Base-by-base conservation (phyloP, 225 moss, liverwort and hornwort species). In the Asterella californica region DNA sequence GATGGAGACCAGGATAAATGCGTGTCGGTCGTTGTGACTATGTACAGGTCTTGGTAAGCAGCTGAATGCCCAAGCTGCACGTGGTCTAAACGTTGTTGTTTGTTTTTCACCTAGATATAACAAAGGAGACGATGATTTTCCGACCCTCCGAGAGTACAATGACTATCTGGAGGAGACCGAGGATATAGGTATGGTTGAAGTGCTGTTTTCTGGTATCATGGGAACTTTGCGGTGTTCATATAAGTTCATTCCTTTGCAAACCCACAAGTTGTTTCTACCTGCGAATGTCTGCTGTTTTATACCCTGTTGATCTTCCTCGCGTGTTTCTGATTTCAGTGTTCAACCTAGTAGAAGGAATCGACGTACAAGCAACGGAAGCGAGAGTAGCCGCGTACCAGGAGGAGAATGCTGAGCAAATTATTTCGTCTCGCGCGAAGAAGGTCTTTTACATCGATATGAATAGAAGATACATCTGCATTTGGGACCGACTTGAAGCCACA, bases 121-220 rank as follows among this genome's bases (percentile, higher is more conserved):
- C 79, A 94, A 90, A 85, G 74, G 89, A 45, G 90, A 87, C 79
- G 97, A 99, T 0, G 97, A 94, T 75, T 94, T 97, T 76, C 88
- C 92, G 24, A 81, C 83, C 24, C 86, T 99, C 18, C 91, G 91
- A 9, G 88, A 82, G 11, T 99, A 89, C 81, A 99, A 99, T 88
- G 94, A 99, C 86, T 99, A 94, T 37, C 83, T 99, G 78, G 97
- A 99, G 75, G 87, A 86, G 17, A 91, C 92, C 37, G 97, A 99
- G 88, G 91, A 94, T 62, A 88, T 91, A 6, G 63, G 85, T 85
- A 80, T 24, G 82, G 22, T 22, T 57, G 25, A 47, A 60, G n/a
- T n/a, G n/a, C n/a, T n/a, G n/a, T n/a, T n/a, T n/a, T n/a, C n/a
- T n/a, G n/a, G n/a, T n/a, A n/a, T n/a, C n/a, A n/a, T n/a, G n/a